Evolutionary conservation across 441 rosid genomes (phyloP).

Genomic region (Theobroma grandiflorum): DNA sequence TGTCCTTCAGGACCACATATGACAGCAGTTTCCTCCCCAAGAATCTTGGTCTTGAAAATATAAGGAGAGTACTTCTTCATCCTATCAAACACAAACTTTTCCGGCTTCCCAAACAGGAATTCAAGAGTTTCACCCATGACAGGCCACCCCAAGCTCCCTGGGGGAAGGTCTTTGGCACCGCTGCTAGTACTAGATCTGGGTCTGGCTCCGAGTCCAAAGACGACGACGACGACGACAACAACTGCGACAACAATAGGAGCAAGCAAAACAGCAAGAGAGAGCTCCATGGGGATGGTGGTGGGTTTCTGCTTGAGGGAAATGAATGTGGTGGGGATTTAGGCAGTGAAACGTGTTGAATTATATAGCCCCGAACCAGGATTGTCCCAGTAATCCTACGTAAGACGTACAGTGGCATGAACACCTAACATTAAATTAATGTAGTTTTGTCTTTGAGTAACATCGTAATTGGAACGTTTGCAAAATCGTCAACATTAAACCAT

Average conservation of each 20-base stretch:
- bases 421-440: no score
- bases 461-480: no score
- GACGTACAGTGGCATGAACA: no score
- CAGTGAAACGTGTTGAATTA: neutral
- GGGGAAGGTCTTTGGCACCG: slow-evolving; percentile 34
- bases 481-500: no score
- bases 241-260: neutral
- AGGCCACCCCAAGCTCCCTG: slow-evolving; percentile 43
- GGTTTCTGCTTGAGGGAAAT: neutral
- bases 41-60: slow-evolving; percentile 42
- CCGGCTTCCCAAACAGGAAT: slow-evolving; percentile 34
- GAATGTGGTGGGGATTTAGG: neutral
- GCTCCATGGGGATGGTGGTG: neutral
- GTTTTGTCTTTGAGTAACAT: no score
- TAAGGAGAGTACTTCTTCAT: slow-evolving; percentile 28
- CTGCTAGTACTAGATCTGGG: neutral
- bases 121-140: slow-evolving; percentile 43
- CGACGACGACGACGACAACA: neutral
- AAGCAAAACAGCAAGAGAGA: neutral
- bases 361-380: neutral
- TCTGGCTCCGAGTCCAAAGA: neutral
- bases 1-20: slow-evolving; percentile 40
- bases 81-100: slow-evolving; percentile 40
- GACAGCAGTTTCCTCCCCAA: slow-evolving; percentile 40
- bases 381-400: no score